Evolutionary conservation across 1,284 basidiomycete species (phyloP).

Genomic region (Omphalotus olearius): DNA sequence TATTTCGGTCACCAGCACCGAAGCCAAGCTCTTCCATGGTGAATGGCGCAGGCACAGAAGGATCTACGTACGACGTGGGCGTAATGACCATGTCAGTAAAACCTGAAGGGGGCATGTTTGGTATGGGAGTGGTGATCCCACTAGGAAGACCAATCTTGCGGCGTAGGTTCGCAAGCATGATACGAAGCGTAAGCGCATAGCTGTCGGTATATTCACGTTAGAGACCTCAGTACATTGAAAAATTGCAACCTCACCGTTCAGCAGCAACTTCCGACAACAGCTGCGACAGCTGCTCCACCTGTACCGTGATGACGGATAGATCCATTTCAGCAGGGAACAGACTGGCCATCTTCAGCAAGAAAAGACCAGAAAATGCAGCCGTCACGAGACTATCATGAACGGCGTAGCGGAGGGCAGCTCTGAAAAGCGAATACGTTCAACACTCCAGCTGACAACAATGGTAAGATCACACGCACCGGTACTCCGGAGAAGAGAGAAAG

Average conservation of each 20-base stretch:
- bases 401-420: slow-evolving; percentile 81
- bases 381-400: slow-evolving; percentile 92
- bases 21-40: slow-evolving; percentile 82
- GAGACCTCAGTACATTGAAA: not conserved
- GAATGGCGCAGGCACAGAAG: slow-evolving; percentile 58
- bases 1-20: slow-evolving; percentile 39
- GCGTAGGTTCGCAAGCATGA: slow-evolving; percentile 87
- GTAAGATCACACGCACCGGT: slow-evolving; percentile 45
- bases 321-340: slow-evolving; percentile 82
- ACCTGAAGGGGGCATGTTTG: slow-evolving; percentile 43
- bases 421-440: slow-evolving; percentile 22
- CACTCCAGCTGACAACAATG: not conserved
- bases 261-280: slow-evolving; percentile 82
- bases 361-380: slow-evolving; percentile 88
- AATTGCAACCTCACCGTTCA: slow-evolving; percentile 53
- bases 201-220: slow-evolving; percentile 29
- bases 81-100: slow-evolving; percentile 55
- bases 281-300: slow-evolving; percentile 83
- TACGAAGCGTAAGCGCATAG: slow-evolving; percentile 83
- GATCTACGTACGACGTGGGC: slow-evolving; percentile 51
- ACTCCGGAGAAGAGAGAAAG: slow-evolving; percentile 74
- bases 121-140: slow-evolving; percentile 44
- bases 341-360: slow-evolving; percentile 88
- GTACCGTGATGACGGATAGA: slow-evolving; percentile 63
- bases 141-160: slow-evolving; percentile 75